Conservation (phyloP, 768 basidiomycete genomes). For the Rossbeevera mucosa region DNA sequence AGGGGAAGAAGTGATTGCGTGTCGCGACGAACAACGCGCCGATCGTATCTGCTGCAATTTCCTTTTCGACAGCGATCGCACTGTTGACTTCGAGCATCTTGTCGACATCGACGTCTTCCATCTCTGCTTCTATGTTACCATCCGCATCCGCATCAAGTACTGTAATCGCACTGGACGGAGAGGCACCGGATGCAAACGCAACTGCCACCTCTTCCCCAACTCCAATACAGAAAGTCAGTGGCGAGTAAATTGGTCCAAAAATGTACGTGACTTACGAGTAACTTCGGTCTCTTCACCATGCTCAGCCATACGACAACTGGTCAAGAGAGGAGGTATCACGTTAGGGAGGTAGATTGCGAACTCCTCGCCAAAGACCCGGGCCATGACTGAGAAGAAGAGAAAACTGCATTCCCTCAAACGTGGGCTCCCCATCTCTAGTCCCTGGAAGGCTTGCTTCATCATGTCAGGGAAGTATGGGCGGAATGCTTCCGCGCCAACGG, state of each 20-base stretch:
- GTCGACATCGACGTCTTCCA: conserved; percentile 79
- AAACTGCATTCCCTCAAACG: conserved; percentile 92
- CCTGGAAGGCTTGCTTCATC: conserved; percentile 94
- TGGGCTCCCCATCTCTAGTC: conserved; percentile 79
- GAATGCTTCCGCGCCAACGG: conserved; percentile 92
- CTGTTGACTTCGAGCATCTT: conserved; percentile 91
- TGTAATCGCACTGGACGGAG: conserved; percentile 64
- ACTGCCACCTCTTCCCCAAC: conserved; percentile 53
- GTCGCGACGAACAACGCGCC: conserved; percentile 86
- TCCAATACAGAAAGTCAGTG: conserved; percentile 6
- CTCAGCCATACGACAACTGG: conserved; percentile 80
- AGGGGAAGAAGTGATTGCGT: conserved; percentile 82
- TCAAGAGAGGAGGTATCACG: conserved; percentile 82
- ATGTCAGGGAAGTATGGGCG: conserved; percentile 92
- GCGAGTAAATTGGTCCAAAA: background rate
- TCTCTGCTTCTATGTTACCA: conserved; percentile 55
- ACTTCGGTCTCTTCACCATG: conserved; percentile 52
- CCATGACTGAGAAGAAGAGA: conserved; percentile 98
- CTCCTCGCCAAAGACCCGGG: conserved; percentile 92
- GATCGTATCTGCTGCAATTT: conserved; percentile 95
- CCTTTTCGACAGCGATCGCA: conserved; percentile 97
- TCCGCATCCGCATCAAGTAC: conserved; percentile 53
- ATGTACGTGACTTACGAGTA: conserved; percentile 37
- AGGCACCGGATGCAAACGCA: conserved; percentile 70
- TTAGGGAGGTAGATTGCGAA: conserved; percentile 83